Evolutionary conservation across 2,329 filamentous ascomycete genomes (phyloP), one percentile per base, ranked within the genome.

Genomic region (Pseudomassariella vexata): DNA sequence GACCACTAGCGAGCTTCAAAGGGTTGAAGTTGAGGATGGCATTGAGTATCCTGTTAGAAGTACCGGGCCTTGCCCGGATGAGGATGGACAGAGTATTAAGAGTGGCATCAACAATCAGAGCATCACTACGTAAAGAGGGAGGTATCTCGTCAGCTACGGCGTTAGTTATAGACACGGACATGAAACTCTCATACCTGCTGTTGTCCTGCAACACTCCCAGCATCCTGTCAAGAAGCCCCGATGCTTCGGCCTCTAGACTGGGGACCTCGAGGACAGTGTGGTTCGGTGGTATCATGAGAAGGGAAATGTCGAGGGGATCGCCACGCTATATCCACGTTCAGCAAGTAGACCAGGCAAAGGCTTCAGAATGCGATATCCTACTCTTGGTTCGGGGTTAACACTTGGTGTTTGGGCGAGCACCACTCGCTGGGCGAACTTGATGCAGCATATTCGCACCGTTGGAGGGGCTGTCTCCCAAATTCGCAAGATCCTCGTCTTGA

Each of bases 341-440:
- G 51, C 39, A 38, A 22, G 7, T 14, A 11, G 14, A 3, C 32
- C 19, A 26, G 19, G 15, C 10, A 26, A 33, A 34, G 24, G 48
- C 26, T 9, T 11, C 20, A 36, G 29, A 24, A 33, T 9, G 33
- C 45, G 18, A 28, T 35, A 40, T 66, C 76, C 57, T 74, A 95
- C 86, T 66, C 86, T 79, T 46, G 85, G 83, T 53, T 96, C 90
- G 35, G 78, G 70, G 45, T 85, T 84, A 37, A 82, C 65, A 28
- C 86, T 86, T n/a, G 82, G 79, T 9, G 87, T 95, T 60, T 98
- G 90, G 12, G 88, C 85, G 44, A 95, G 75, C 26, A 98, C 84
- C 26, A 96, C 86, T 42, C 86, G 80, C 63, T 98, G 90, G 22
- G 87, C 82, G 58, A 98, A 98, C 60, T 98, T 98, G 70, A 96